Conservation (phyloP, 2,329 filamentous ascomycete species). For the Leptographium procerum region DNA sequence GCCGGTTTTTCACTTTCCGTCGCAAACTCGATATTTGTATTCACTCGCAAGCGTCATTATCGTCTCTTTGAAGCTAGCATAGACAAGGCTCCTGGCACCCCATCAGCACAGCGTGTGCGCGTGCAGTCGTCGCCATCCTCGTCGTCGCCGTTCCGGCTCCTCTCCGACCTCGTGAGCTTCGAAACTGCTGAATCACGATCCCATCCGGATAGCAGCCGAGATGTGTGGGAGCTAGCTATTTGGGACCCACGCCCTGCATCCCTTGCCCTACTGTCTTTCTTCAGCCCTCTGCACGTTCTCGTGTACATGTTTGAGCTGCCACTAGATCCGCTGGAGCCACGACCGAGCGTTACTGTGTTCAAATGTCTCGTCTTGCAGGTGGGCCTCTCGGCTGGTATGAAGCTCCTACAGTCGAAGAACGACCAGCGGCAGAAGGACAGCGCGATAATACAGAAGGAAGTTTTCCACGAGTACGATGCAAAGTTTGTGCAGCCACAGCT, state of each 20-base stretch:
- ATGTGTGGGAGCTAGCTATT: conserved; percentile 89
- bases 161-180: conserved; percentile 55
- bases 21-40: conserved; percentile 70
- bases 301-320: conserved; percentile 85
- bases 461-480: conserved; percentile 88
- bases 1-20: conserved; percentile 54
- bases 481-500: conserved; percentile 89
- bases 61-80: conserved; percentile 82
- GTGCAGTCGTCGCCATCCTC: conserved; percentile 68
- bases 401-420: conserved; percentile 62
- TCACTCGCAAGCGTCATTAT: conserved; percentile 74
- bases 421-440: conserved; percentile 78
- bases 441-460: conserved; percentile 76
- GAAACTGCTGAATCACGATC: conserved; percentile 71
- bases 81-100: conserved; percentile 63
- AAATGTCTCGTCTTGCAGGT: conserved; percentile 67
- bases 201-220: conserved; percentile 67
- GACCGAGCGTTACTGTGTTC: conserved; percentile 76
- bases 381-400: conserved; percentile 67
- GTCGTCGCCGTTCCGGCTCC: conserved; percentile 64
- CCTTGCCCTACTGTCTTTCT: conserved; percentile 73
- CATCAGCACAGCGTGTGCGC: conserved; percentile 77
- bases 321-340: conserved; percentile 59
- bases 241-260: conserved; percentile 89
- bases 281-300: conserved; percentile 87